A percentile compares a stretch with the other conserved stretches of the same genome.
These are phyloP conservation scores for Colletotrichum agaves DNA, from an alignment of 2,329 filamentous ascomycete genomes.

Conservation along the genomic window DNA sequence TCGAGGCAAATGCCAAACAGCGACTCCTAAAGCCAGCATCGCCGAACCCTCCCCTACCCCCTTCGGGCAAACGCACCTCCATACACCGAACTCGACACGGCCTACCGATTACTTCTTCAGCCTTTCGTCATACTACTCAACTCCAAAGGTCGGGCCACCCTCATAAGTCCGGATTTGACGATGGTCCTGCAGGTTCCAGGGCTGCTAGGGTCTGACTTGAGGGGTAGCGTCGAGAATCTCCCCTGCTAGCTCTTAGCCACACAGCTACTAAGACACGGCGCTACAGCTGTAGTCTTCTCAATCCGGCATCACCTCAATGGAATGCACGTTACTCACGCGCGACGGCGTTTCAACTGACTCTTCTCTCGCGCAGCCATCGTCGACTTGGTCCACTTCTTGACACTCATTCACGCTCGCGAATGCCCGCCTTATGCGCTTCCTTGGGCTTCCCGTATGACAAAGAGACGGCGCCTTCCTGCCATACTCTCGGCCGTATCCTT, in stretches of 20 bases:
- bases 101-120: not conserved
- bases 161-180: constrained; percentile 28
- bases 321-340: constrained; percentile 26
- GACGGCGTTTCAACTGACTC: constrained; percentile 25
- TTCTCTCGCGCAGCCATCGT: constrained; percentile 23
- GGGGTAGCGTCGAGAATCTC: constrained; percentile 27
- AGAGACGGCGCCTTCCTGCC: constrained; percentile 35
- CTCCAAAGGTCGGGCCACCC: not conserved
- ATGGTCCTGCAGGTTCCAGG: constrained; percentile 11
- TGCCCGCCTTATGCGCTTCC: constrained; percentile 21
- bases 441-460: constrained; percentile 34
- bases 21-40: constrained; percentile 7
- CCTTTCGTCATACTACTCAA: constrained; percentile 19
- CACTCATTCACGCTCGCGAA: constrained; percentile 12
- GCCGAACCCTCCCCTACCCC: not conserved
- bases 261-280: constrained; percentile 10
- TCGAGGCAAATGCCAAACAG: not conserved
- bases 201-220: constrained; percentile 17
- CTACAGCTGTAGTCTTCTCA: constrained; percentile 30
- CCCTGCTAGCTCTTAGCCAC: constrained; percentile 25
- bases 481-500: constrained; percentile 35
- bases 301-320: constrained; percentile 33
- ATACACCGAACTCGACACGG: constrained; percentile 3
- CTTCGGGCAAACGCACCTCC: not conserved
- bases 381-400: constrained; percentile 18